Percentiles rank a stretch among this genome's conserved stretches.
These are phyloP conservation scores for Alnus glutinosa DNA, from an alignment of 306 rosid species.

Conservation along the genomic window DNA sequence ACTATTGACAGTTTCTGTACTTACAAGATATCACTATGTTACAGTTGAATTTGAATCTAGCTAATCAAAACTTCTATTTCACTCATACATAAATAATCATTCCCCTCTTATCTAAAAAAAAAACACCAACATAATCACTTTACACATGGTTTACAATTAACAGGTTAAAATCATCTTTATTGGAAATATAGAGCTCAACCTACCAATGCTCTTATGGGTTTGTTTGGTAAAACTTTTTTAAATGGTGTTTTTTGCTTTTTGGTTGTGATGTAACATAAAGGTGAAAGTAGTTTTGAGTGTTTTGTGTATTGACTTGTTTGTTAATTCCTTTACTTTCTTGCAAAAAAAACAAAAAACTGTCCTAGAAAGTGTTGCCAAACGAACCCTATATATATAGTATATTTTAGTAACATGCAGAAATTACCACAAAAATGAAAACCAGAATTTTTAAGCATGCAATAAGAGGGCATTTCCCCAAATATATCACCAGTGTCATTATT, in stretches of 20 bases:
- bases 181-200: background rate
- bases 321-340: too few relatives aligned
- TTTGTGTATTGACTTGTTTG: too few relatives aligned
- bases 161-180: background rate
- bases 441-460: background rate
- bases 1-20: background rate
- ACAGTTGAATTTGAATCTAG: background rate
- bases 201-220: background rate
- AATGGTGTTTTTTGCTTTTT: too few relatives aligned
- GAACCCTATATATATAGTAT: background rate
- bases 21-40: background rate
- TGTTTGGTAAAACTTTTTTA: too few relatives aligned
- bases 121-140: background rate
- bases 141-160: background rate
- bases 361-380: too few relatives aligned
- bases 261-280: too few relatives aligned
- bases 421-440: background rate
- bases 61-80: background rate
- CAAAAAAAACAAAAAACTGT: too few relatives aligned
- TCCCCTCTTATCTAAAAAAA: background rate
- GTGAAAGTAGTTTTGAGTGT: too few relatives aligned
- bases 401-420: background rate
- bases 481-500: background rate
- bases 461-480: constrained; percentile 2
- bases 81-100: background rate